phyloP scores from a whole-genome alignment of 1,284 basidiomycete species.

The Pseudozyma sp. region DNA sequence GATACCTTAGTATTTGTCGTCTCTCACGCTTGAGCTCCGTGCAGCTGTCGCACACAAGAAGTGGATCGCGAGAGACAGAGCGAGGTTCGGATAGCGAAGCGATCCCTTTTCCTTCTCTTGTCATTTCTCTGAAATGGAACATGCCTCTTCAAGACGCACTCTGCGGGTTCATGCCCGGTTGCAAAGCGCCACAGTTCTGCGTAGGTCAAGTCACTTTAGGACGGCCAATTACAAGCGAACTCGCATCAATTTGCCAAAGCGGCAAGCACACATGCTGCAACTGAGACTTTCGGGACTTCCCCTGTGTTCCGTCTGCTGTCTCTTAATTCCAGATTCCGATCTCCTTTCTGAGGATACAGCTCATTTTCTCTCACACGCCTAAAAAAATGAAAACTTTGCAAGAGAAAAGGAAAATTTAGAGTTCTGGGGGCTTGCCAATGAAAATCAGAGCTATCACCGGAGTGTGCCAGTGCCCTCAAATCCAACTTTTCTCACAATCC shows the following conservation, averaged over 20 bases:
- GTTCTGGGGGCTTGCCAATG: background rate
- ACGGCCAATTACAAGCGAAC: background rate
- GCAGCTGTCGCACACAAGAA: background rate
- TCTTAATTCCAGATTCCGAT: constrained; percentile 4
- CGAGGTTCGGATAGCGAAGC: too few species aligned
- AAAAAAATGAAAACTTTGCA: background rate
- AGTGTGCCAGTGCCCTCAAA: background rate
- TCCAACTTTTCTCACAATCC: constrained; percentile 6
- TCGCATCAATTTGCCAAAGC: background rate
- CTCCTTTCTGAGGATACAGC: too few species aligned
- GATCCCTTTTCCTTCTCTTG: too few species aligned
- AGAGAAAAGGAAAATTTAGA: background rate
- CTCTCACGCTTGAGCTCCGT: constrained; percentile 5
- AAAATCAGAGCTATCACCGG: background rate
- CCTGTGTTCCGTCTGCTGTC: background rate
- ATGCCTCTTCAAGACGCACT: background rate
- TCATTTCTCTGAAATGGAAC: too few species aligned
- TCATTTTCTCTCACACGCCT: background rate
- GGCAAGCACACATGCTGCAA: background rate
- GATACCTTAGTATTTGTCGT: background rate
- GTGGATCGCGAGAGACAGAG: too few species aligned
- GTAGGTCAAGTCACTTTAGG: background rate
- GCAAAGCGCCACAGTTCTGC: background rate
- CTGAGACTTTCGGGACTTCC: constrained; percentile 4
- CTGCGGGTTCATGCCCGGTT: background rate